These are phyloP conservation scores for Sextonia rubra DNA, from an alignment of 164 flowering plant species.

Conservation along the genomic window DNA sequence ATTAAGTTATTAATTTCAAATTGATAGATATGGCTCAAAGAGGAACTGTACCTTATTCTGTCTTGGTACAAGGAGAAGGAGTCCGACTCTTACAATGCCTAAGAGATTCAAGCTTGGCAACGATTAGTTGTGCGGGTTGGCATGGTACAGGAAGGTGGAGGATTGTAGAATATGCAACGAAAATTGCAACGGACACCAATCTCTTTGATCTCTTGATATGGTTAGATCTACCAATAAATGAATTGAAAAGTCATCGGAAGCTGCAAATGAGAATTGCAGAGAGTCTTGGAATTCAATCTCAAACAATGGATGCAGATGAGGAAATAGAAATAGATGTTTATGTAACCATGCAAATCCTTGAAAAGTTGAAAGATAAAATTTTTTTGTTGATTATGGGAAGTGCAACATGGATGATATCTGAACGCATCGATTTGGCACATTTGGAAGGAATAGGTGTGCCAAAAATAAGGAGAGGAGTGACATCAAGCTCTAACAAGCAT, in stretches of 20 bases:
- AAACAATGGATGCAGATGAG: neutral
- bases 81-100: neutral
- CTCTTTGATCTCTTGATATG: neutral
- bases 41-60: neutral
- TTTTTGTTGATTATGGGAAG: neutral
- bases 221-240: neutral
- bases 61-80: neutral
- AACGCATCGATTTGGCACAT: neutral
- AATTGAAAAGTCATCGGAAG: neutral
- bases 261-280: neutral
- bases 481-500: neutral
- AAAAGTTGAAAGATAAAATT: neutral
- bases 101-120: neutral
- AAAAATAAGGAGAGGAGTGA: neutral
- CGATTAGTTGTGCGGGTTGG: neutral
- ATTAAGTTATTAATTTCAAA: neutral
- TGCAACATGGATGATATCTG: neutral
- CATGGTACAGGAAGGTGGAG: neutral
- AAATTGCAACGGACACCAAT: neutral
- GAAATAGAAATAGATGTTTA: neutral
- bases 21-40: neutral
- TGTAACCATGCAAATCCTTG: neutral
- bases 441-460: neutral
- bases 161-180: neutral
- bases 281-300: neutral